Base-by-base conservation (phyloP, 139 green algal genomes). In the Tetradesmus lagerheimii region DNA sequence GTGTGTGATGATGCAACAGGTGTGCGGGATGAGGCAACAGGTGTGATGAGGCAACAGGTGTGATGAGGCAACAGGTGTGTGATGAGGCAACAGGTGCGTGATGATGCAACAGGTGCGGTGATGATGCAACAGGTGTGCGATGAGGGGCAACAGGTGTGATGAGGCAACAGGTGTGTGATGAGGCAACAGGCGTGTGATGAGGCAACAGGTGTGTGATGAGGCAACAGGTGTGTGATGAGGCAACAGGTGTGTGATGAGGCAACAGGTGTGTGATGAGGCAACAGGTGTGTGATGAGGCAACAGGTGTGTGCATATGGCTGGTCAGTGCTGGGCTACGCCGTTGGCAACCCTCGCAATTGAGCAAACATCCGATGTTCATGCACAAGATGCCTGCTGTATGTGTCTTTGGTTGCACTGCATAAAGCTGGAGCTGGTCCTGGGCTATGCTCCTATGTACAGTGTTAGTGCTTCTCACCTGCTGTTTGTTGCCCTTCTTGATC, bases 81-180 rank as follows among this genome's bases (percentile, higher is more conserved):
- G 47, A n/a, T 89, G 71, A 67, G 64, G 34, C 64, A 75, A 62
- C 47, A 62, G 47, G 47, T 62, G 47, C 47, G 47, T 62, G 47
- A n/a, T 89, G 71, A 67, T 38, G 34, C 64, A 75, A 62, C 47
- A 62, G 47, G 47, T 62, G 47, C n/a, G n/a, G n/a, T n/a, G n/a
- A n/a, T 89, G 71, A 67, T 38, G 34, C 64, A 75, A 62, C 47
- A 62, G 47, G 47, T 62, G 47, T 14, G 47, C n/a, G n/a, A n/a
- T n/a, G n/a, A n/a, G n/a, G n/a, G n/a, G n/a, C n/a, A n/a, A n/a
- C n/a, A n/a, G n/a, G n/a, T n/a, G n/a, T n/a, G n/a, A n/a, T 89
- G 71, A 67, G 64, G 34, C 64, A 75, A 62, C 47, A 62, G 47
- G 47, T 62, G 47, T 14, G 47, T 62, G 47, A n/a, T 89, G 71